Percentiles rank a stretch among this genome's conserved stretches.
These are phyloP conservation scores for Ziziphus jujuba DNA, from an alignment of 306 rosid genomes.

Conservation along the genomic window DNA sequence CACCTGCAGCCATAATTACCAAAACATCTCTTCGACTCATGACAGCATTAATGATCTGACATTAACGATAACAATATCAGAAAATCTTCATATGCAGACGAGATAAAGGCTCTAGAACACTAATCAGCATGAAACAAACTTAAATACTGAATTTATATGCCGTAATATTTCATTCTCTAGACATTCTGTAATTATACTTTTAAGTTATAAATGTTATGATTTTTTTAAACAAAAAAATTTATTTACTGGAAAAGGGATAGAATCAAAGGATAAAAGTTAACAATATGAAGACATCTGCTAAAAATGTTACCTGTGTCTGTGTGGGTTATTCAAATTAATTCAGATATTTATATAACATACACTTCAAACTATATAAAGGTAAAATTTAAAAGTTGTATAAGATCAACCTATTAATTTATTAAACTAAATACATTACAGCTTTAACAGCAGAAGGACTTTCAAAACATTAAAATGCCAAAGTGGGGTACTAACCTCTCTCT, in stretches of 20 bases:
- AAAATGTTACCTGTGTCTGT: too few relatives aligned
- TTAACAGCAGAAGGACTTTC: not conserved
- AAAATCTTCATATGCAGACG: constrained; percentile 16
- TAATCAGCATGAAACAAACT: not conserved
- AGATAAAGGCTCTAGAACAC: constrained; percentile 4
- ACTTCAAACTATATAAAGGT: not conserved
- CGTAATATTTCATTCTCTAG: not conserved
- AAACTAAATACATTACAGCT: not conserved
- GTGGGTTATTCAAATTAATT: not conserved
- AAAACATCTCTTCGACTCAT: constrained; percentile 86
- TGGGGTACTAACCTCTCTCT: constrained; percentile 58
- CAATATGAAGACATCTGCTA: not conserved
- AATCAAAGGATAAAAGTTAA: not conserved
- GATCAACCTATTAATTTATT: not conserved
- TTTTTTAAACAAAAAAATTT: too few relatives aligned
- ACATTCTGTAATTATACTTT: not conserved
- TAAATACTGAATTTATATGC: not conserved
- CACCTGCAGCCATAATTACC: constrained; percentile 98
- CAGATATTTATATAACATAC: not conserved
- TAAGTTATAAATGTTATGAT: too few relatives aligned
- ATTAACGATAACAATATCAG: constrained; percentile 23
- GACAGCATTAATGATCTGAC: constrained; percentile 91
- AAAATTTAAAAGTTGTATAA: not conserved
- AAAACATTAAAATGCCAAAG: not conserved
- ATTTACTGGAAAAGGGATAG: too few relatives aligned